These are phyloP conservation scores for Gymnopilus dilepis DNA, from an alignment of 768 basidiomycete species.

Conservation along the genomic window DNA sequence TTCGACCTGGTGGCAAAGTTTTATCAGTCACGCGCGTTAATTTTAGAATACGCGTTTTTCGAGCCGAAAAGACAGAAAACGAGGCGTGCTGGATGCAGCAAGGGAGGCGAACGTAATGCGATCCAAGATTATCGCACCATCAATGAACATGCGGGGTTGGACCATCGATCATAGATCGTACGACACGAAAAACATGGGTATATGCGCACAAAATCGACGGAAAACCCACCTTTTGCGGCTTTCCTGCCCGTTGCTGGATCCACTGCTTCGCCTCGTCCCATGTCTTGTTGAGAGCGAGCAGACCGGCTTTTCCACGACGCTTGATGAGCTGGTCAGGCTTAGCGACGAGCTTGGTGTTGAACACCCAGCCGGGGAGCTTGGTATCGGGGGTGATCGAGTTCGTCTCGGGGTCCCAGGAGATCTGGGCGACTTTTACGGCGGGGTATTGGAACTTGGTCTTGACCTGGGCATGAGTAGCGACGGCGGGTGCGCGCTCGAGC, in stretches of 20 bases:
- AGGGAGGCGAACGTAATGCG: slow-evolving; percentile 5
- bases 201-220: slow-evolving; percentile 24
- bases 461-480: slow-evolving; percentile 62
- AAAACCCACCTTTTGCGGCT: slow-evolving; percentile 81
- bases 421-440: slow-evolving; percentile 81
- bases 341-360: slow-evolving; percentile 86
- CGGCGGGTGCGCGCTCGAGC: slow-evolving; percentile 88
- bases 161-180: slow-evolving; percentile 19
- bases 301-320: slow-evolving; percentile 97
- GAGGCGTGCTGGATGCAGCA: slow-evolving; percentile 6
- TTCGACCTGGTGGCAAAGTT: slow-evolving; percentile 74
- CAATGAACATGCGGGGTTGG: slow-evolving; percentile 22
- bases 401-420: slow-evolving; percentile 81
- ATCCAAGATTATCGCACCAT: slow-evolving; percentile 19
- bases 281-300: slow-evolving; percentile 91
- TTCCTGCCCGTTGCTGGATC: slow-evolving; percentile 89
- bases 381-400: slow-evolving; percentile 55
- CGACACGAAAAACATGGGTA: slow-evolving; percentile 8
- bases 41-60: slow-evolving; percentile 24
- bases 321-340: slow-evolving; percentile 99
- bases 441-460: slow-evolving; percentile 70
- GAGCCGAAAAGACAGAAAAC: not conserved
- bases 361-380: slow-evolving; percentile 80
- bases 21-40: slow-evolving; percentile 28
- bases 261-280: slow-evolving; percentile 89